Conservation (phyloP, 2,329 filamentous ascomycete genomes). For the Catunica adiposa region DNA sequence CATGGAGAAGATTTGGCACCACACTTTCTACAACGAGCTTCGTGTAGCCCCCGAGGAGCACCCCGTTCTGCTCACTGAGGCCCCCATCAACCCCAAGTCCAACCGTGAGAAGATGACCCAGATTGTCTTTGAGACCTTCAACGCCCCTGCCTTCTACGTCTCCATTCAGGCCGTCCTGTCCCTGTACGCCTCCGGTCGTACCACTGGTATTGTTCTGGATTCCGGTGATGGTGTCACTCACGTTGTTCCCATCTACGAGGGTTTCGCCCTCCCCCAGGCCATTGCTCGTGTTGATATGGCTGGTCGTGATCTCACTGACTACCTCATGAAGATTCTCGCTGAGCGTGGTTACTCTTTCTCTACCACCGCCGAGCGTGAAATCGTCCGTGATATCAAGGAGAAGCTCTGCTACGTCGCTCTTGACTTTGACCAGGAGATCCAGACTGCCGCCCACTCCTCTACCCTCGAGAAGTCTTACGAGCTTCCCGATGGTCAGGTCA, state of each 20-base stretch:
- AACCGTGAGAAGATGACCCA: slow-evolving; percentile 99
- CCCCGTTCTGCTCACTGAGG: slow-evolving; percentile 96
- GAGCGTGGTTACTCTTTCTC: slow-evolving; percentile 99
- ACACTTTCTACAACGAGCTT: slow-evolving; percentile 99
- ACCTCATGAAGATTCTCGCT: slow-evolving; percentile 99
- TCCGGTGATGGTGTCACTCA: slow-evolving; percentile 99
- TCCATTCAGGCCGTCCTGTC: slow-evolving; percentile 99
- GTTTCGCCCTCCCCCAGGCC: slow-evolving; percentile 99
- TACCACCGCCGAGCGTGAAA: slow-evolving; percentile 99
- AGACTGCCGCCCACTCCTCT: slow-evolving; percentile 97
- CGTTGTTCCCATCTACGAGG: slow-evolving; percentile 99
- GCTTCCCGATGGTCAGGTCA: slow-evolving; percentile 98
- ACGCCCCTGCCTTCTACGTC: slow-evolving; percentile 99
- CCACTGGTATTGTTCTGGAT: slow-evolving; percentile 99
- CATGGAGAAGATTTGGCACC: slow-evolving; percentile 99
- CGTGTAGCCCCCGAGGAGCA: slow-evolving; percentile 99
- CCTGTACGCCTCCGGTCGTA: slow-evolving; percentile 99
- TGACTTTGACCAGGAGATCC: slow-evolving; percentile 99
- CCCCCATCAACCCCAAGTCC: slow-evolving; percentile 99
- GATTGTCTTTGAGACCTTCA: slow-evolving; percentile 99
- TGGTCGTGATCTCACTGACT: slow-evolving; percentile 98
- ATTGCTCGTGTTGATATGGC: slow-evolving; percentile 99
- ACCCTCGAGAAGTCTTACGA: slow-evolving; percentile 99
- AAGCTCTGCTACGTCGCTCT: slow-evolving; percentile 99
- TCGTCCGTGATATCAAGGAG: slow-evolving; percentile 99